Conservation (phyloP, 2,329 filamentous ascomycete species). For the Cryphonectria carpinicola region DNA sequence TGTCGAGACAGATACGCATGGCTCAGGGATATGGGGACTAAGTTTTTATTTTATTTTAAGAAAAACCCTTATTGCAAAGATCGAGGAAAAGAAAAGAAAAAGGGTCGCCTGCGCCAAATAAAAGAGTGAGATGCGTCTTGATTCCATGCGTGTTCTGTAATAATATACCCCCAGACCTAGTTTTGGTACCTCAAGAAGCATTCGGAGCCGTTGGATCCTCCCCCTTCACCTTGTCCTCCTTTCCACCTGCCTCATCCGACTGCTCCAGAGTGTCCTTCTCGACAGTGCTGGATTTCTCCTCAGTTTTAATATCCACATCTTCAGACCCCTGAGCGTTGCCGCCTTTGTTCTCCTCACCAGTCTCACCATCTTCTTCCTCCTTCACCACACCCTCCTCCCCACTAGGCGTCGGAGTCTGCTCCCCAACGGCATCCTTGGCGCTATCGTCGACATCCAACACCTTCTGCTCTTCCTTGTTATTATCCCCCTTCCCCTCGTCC, state of each 20-base stretch:
- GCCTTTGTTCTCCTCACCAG: background rate
- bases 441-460: slow-evolving; percentile 40
- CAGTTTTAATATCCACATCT: background rate
- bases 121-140: background rate
- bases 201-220: slow-evolving; percentile 23
- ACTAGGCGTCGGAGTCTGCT: slow-evolving; percentile 12
- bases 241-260: slow-evolving; percentile 8
- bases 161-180: background rate
- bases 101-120: background rate
- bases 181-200: background rate
- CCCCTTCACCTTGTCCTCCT: slow-evolving; percentile 24
- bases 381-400: slow-evolving; percentile 18
- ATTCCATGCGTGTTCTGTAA: background rate
- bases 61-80: no score
- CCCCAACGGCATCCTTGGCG: slow-evolving; percentile 35
- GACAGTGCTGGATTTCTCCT: background rate
- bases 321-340: slow-evolving; percentile 1
- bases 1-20: background rate
- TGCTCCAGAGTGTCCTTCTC: background rate
- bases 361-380: background rate
- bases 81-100: background rate
- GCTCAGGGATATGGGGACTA: background rate
- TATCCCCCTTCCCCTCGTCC: slow-evolving; percentile 20
- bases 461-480: slow-evolving; percentile 28
- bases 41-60: background rate